phyloP scores from a whole-genome alignment of 441 rosid species.

The Adansonia rubrostipa region DNA sequence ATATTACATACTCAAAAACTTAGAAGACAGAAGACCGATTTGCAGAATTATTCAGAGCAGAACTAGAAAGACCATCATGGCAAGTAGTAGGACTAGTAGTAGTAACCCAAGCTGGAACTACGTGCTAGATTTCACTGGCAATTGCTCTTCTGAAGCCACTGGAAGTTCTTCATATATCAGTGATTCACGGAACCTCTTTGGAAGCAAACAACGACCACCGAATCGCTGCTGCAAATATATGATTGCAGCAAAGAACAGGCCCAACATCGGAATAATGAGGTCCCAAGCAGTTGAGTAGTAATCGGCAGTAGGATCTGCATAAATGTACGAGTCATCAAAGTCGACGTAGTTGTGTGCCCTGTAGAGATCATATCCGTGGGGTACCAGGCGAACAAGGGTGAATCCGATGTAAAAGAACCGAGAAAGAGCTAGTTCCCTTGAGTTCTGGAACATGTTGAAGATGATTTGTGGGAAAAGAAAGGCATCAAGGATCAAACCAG shows the following conservation, averaged over 20 bases:
- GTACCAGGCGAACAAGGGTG: conserved; percentile 32
- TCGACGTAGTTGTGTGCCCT: conserved; percentile 28
- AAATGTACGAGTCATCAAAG: conserved; percentile 38
- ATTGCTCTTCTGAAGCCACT: conserved; percentile 4
- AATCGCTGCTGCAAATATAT: conserved; percentile 41
- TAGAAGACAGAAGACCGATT: neutral
- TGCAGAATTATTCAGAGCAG: neutral
- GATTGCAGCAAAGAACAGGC: conserved; percentile 33
- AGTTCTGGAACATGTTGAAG: conserved; percentile 38
- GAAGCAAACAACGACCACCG: conserved; percentile 37
- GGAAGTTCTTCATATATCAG: conserved; percentile 19
- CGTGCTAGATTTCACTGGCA: neutral
- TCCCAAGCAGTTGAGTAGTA: conserved; percentile 42
- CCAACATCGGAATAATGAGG: conserved; percentile 16
- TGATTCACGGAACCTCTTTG: conserved; percentile 18
- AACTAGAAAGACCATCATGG: neutral
- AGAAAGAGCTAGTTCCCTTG: conserved; percentile 35
- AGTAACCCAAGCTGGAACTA: neutral
- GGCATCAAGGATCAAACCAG: conserved; percentile 39
- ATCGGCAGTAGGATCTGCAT: conserved; percentile 42
- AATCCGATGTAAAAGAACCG: conserved; percentile 30
- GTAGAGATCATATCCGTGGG: conserved; percentile 43
- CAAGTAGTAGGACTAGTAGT: neutral
- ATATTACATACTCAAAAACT: neutral
- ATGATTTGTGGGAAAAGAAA: conserved; percentile 44